Evolutionary conservation across 139 green algal species (phyloP).

Genomic region (Astrephomene gubernaculifera): DNA sequence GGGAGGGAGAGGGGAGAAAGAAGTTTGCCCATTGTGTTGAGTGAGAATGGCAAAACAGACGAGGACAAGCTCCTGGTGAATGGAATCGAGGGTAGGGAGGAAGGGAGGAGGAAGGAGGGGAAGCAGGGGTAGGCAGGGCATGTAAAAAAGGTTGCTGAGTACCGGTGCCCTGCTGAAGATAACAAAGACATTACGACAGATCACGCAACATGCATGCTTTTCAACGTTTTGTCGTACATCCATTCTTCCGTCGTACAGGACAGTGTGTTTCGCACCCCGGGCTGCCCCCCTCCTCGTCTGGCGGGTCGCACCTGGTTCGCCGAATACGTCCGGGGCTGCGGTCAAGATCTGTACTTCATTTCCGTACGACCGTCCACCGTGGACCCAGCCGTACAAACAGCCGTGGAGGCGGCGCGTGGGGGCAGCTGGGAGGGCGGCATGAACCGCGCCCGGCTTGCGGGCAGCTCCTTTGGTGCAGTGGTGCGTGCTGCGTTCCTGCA

Average conservation of each 20-base stretch:
- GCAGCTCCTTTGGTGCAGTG: slow-evolving; percentile 5
- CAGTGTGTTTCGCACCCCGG: not conserved
- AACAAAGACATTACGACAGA: too few species aligned
- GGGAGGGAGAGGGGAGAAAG: not conserved
- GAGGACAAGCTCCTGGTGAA: too few species aligned
- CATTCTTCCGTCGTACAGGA: too few species aligned
- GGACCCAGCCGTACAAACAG: not conserved
- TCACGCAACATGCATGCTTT: too few species aligned
- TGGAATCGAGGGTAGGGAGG: too few species aligned
- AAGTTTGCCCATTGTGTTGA: too few species aligned
- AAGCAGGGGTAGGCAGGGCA: too few species aligned
- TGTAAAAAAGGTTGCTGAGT: too few species aligned
- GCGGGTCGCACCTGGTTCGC: slow-evolving; percentile 80
- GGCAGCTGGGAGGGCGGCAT: not conserved
- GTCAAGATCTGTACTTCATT: slow-evolving; percentile 56
- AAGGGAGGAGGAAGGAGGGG: too few species aligned
- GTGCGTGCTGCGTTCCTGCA: slow-evolving; percentile 28
- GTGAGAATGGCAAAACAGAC: too few species aligned
- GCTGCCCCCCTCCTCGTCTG: slow-evolving; percentile 38
- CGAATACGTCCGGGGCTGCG: slow-evolving; percentile 82
- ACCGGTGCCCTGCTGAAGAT: too few species aligned
- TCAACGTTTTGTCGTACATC: too few species aligned
- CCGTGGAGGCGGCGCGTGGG: not conserved
- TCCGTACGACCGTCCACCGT: not conserved
- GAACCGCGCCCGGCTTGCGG: not conserved